Percentiles rank a stretch among this genome's conserved stretches.
phyloP scores from a whole-genome alignment of 257 asterid genomes.

The Solanum ahanhuiri region DNA sequence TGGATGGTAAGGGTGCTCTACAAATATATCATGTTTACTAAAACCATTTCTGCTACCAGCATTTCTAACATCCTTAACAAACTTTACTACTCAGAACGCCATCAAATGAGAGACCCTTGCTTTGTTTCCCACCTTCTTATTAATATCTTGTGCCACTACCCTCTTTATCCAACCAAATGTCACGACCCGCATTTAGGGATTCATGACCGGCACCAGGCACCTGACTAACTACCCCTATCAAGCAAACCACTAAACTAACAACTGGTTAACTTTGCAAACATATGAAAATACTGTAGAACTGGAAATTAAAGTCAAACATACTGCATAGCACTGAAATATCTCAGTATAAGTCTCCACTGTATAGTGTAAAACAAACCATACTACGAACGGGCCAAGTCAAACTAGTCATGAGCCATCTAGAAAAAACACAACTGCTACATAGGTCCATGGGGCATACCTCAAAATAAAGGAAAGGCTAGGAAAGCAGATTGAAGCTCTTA shows the following conservation, averaged over 20 bases:
- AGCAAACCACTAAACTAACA: neutral
- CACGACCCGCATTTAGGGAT: neutral
- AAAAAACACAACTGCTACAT: neutral
- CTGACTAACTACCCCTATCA: neutral
- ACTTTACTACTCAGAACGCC: neutral
- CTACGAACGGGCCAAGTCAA: neutral
- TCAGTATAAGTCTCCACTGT: neutral
- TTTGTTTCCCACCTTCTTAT: neutral
- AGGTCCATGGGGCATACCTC: neutral
- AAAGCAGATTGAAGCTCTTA: neutral
- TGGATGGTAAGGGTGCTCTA: neutral
- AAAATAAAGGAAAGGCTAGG: neutral
- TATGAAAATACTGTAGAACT: neutral
- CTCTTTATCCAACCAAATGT: neutral
- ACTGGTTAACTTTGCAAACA: neutral
- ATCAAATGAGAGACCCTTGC: neutral
- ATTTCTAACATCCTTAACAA: neutral
- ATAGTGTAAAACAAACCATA: neutral
- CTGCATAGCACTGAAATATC: neutral
- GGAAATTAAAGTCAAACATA: neutral
- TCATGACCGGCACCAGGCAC: neutral
- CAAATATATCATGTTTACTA: neutral
- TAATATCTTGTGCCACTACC: neutral
- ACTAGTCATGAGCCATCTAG: neutral
- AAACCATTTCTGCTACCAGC: neutral